Base-by-base conservation (phyloP, 2,329 filamentous ascomycete genomes). In the Ramularia collo-cygni region DNA sequence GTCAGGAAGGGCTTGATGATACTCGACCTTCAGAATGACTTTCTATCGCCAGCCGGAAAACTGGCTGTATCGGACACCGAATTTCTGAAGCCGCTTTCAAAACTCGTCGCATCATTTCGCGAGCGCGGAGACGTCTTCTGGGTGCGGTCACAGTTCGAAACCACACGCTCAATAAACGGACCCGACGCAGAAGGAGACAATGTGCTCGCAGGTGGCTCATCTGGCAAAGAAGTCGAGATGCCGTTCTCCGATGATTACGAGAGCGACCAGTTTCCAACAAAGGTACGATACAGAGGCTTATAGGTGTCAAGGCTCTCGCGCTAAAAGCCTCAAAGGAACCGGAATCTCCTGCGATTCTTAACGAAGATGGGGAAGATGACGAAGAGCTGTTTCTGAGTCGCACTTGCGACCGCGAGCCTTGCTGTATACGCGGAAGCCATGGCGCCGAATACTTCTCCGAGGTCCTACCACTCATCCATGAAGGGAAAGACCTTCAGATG, bases 21-120 rank as follows among this genome's bases (percentile, higher is more conserved):
- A 13, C 73, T 95, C 48, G 90, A 95, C 56, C 76, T 94, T 26
- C 92, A 96, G 58, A 87, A 93, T 54, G 90, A 95, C 61, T 95
- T 96, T 56, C 67, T 93, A 42, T 72, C 77, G 5, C 65, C 76
- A 1, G 72, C 77, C 36, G 83, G 85, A 39, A 75, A 79, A 17
- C 64, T 95, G 14, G 74, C 79, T 9, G 76, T 89, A 36, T 68
- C 68, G 26, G 46, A 54, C n/a, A 77, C 74, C 3, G 76, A 77
- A 8, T 85, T 89, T 46, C 61, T 92, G 31, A 71, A 81, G 28
- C 77, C 76, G 18, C 75, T 88, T 29, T 67, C 79, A 14, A 64
- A 73, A 5, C 69, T 96, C 2, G 79, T 81, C 29, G 74, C 75
- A 8, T 75, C 75, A 12, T 95, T 96, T 56, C 85, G 90, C 48